These are phyloP conservation scores for Tylopilus sp. DNA, from an alignment of 768 basidiomycete species.

Conservation along the genomic window DNA sequence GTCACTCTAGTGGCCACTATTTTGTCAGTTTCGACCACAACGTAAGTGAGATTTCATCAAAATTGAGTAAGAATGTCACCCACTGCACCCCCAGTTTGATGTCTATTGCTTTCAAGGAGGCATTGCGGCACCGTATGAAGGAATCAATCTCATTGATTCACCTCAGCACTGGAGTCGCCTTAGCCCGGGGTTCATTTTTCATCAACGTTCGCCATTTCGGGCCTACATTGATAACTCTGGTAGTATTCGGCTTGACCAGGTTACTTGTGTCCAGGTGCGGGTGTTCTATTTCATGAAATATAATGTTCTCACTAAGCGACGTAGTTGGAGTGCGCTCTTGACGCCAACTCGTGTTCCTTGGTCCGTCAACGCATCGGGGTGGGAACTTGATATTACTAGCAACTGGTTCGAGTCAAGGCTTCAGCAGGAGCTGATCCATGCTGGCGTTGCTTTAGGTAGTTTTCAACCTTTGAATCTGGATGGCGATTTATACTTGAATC, in stretches of 20 bases:
- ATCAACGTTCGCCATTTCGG: neutral
- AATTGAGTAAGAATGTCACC: neutral
- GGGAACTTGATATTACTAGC: conserved; percentile 7
- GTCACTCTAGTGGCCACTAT: neutral
- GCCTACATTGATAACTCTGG: neutral
- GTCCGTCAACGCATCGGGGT: neutral
- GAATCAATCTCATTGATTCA: conserved; percentile 9
- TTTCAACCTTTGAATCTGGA: too few relatives aligned
- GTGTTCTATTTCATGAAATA: neutral
- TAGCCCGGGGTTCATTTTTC: neutral
- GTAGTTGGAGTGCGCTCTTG: neutral
- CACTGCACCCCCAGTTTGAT: neutral
- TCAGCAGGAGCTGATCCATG: neutral
- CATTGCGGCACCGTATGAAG: conserved; percentile 13
- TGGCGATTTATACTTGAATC: neutral
- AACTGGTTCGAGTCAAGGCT: neutral
- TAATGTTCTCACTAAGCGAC: neutral
- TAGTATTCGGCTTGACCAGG: conserved; percentile 8
- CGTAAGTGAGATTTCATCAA: neutral
- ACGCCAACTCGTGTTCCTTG: neutral
- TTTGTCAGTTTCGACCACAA: neutral
- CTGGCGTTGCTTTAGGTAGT: conserved; percentile 1
- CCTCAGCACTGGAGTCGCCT: conserved; percentile 9
- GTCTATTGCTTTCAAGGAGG: conserved; percentile 13
- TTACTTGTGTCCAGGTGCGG: conserved; percentile 17